phyloP scores from a whole-genome alignment of 1,139 yeast genomes.

The Protomyces pachydermus region DNA sequence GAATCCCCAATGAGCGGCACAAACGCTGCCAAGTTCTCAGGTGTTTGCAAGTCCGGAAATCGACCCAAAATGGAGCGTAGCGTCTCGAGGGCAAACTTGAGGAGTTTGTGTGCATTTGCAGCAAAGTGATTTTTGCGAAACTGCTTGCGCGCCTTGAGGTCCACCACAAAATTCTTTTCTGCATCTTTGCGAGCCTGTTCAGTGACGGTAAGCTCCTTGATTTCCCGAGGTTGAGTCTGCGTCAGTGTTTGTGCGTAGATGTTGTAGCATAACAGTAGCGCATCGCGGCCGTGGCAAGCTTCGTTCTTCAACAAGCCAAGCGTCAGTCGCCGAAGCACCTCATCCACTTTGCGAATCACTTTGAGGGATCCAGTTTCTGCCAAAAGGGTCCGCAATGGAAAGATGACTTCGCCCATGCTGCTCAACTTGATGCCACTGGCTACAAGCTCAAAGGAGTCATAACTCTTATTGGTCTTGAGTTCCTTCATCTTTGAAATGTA shows the following conservation, averaged over 20 bases:
- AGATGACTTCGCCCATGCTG: constrained; percentile 56
- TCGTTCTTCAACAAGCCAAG: constrained; percentile 72
- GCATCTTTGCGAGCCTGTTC: constrained; percentile 18
- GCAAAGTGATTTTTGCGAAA: constrained; percentile 18
- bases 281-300: constrained; percentile 54
- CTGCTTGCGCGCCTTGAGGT: constrained; percentile 14
- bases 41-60: constrained; percentile 54
- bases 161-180: constrained; percentile 23
- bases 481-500: constrained; percentile 84
- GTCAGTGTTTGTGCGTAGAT: constrained; percentile 44
- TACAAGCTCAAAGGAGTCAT: constrained; percentile 75
- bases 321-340: constrained; percentile 67
- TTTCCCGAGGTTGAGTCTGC: constrained; percentile 1
- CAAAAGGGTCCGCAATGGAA: constrained; percentile 62
- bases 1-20: constrained; percentile 65
- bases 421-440: constrained; percentile 61
- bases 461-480: constrained; percentile 82
- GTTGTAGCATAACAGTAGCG: constrained; percentile 69
- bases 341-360: constrained; percentile 72
- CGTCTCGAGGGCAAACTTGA: constrained; percentile 69
- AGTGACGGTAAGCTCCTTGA: neutral
- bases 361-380: constrained; percentile 62
- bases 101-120: constrained; percentile 29
- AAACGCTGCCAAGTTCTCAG: constrained; percentile 63
- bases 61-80: constrained; percentile 66